These are phyloP conservation scores for Ustilago cynodontis DNA, from an alignment of 1,284 basidiomycete species.

Conservation along the genomic window DNA sequence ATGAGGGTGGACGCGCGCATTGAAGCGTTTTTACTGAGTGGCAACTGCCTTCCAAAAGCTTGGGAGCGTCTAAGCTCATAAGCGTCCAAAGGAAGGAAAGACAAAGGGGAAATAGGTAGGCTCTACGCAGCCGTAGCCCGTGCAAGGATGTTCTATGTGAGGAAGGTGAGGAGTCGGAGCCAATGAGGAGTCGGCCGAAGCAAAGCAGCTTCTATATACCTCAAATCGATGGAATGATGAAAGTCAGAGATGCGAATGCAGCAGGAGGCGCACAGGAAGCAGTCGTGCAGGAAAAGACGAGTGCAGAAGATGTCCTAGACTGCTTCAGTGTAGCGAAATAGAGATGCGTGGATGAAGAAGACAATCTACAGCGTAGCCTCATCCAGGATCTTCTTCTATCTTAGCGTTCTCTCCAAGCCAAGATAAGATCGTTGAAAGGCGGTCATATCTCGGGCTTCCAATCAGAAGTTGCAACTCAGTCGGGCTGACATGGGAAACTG, in stretches of 20 bases:
- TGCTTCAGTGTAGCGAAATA: not conserved
- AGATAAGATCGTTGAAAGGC: conserved; percentile 12
- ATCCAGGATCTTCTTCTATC: conserved; percentile 4
- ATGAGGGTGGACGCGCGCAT: not conserved
- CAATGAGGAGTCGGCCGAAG: not conserved
- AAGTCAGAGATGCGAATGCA: not conserved
- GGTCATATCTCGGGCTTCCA: conserved; percentile 6
- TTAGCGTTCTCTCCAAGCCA: not conserved
- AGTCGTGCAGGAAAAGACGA: not conserved
- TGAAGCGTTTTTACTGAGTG: not conserved
- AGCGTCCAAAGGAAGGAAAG: not conserved
- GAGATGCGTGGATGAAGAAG: not conserved
- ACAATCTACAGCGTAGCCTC: not conserved
- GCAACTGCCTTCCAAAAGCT: not conserved
- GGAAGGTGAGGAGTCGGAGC: not conserved
- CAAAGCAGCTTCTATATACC: conserved; percentile 2
- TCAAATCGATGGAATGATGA: not conserved
- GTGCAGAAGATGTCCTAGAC: not conserved
- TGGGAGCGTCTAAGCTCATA: not conserved
- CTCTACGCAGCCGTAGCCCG: not conserved
- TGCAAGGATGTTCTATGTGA: not conserved
- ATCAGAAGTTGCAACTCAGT: not conserved
- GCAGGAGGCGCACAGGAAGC: not conserved
- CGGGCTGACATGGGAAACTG: conserved; percentile 5
- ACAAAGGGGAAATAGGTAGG: not conserved